These are phyloP conservation scores for Phlyctochytrium planicorne DNA, from an alignment of 192 early-diverging fungal genomes.

Conservation along the genomic window DNA sequence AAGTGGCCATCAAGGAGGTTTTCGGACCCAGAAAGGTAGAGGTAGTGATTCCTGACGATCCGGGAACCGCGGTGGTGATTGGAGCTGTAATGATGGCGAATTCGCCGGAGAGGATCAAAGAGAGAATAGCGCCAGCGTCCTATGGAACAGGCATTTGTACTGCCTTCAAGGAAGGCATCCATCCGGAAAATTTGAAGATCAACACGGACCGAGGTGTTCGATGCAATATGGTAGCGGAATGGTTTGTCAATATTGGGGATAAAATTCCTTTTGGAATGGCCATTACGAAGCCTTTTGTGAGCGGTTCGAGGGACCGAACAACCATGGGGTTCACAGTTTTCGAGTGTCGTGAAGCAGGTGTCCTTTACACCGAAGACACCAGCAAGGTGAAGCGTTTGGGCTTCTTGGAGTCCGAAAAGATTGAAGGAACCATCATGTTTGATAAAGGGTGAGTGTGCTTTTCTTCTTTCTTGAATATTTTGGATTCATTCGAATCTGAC, in stretches of 20 bases:
- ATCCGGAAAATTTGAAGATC: neutral
- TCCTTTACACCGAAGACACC: neutral
- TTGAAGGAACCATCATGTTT: neutral
- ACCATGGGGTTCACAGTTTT: neutral
- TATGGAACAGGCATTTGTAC: neutral
- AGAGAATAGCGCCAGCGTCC: neutral
- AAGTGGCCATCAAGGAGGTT: too few species aligned
- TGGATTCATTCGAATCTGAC: neutral
- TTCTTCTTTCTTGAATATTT: too few species aligned
- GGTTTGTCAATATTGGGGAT: neutral
- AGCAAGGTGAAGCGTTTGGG: neutral
- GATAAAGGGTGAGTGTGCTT: neutral
- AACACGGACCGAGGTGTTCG: neutral
- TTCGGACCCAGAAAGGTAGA: too few species aligned
- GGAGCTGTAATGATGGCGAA: neutral
- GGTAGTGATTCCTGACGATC: neutral
- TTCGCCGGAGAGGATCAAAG: neutral
- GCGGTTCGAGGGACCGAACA: neutral
- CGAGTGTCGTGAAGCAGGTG: slow-evolving; percentile 3
- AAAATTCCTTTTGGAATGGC: slow-evolving; percentile 6
- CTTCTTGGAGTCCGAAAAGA: neutral
- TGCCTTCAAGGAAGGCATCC: neutral
- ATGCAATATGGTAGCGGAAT: neutral
- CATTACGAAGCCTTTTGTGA: neutral
- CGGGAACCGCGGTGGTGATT: neutral